A percentile compares a stretch with the other conserved stretches of the same genome.
phyloP scores from a whole-genome alignment of 2,329 filamentous ascomycete species.

The Sclerotinia subarctica region DNA sequence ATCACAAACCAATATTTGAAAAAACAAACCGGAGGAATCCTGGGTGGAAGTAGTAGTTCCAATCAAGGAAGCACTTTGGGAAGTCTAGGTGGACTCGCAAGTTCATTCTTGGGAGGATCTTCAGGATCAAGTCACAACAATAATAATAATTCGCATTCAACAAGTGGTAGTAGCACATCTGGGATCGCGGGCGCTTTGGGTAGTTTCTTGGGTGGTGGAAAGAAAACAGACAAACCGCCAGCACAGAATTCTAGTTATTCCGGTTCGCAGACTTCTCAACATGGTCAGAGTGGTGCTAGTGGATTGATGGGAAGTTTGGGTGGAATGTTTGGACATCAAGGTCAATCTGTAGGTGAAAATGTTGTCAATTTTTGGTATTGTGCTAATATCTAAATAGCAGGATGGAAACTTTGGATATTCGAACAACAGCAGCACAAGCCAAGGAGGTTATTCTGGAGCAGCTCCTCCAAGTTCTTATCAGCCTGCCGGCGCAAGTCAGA shows the following conservation, averaged over 20 bases:
- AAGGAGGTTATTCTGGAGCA: constrained; percentile 57
- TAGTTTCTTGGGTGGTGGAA: constrained; percentile 54
- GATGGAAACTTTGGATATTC: constrained; percentile 63
- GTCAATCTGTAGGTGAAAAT: constrained; percentile 27
- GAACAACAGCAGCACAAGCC: constrained; percentile 44
- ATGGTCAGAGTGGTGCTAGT: constrained; percentile 29
- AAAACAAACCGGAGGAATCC: constrained; percentile 17
- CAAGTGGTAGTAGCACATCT: constrained; percentile 33
- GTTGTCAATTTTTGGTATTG: neutral
- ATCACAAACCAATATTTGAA: constrained; percentile 36
- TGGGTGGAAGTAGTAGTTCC: constrained; percentile 18
- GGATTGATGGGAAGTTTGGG: constrained; percentile 35
- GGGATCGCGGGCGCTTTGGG: constrained; percentile 44
- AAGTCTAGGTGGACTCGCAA: constrained; percentile 43
- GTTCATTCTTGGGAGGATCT: constrained; percentile 34
- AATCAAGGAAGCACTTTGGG: constrained; percentile 32
- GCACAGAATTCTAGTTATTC: constrained; percentile 41
- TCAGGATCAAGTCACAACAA: constrained; percentile 28
- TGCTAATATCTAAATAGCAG: constrained; percentile 31
- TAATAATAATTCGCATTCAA: constrained; percentile 30
- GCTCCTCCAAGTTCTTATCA: constrained; percentile 63
- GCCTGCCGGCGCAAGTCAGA: constrained; percentile 34
- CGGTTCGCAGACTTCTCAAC: constrained; percentile 36
- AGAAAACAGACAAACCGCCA: constrained; percentile 39
- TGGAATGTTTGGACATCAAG: constrained; percentile 34